These are phyloP conservation scores for Termitomyces sp. DNA, from an alignment of 768 basidiomycete species.

Conservation along the genomic window DNA sequence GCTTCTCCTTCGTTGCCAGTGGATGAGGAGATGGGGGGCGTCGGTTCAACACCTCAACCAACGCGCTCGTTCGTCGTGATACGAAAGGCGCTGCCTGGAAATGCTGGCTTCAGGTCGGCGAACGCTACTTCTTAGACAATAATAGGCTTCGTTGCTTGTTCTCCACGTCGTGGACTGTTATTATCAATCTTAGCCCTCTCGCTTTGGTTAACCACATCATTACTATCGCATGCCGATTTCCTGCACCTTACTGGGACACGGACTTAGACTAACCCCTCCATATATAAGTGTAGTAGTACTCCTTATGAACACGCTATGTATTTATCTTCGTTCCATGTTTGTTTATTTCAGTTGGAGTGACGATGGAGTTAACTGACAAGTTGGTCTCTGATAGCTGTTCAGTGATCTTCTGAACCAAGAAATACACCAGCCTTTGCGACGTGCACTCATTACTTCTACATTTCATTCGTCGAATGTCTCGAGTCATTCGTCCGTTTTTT, in stretches of 20 bases:
- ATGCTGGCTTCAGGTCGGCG: constrained; percentile 5
- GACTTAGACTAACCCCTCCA: constrained; percentile 6
- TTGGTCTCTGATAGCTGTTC: too few species aligned
- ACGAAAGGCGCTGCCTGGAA: constrained; percentile 42
- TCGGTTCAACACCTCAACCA: constrained; percentile 27
- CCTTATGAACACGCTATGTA: constrained; percentile 1
- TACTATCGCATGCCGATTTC: not conserved
- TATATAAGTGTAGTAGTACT: constrained; percentile 9
- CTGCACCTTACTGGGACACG: constrained; percentile 5
- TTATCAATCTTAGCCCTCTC: not conserved
- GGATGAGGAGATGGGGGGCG: constrained; percentile 31
- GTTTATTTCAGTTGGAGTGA: not conserved
- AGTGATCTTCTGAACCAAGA: not conserved
- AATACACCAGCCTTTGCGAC: not conserved
- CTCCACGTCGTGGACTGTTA: not conserved
- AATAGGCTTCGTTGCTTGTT: not conserved
- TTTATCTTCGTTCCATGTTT: not conserved
- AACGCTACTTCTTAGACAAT: constrained; percentile 14
- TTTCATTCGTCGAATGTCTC: not conserved
- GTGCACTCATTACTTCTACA: not conserved
- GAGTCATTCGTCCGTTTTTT: not conserved
- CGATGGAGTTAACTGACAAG: not conserved
- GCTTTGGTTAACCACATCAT: not conserved
- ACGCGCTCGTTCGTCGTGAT: constrained; percentile 67
- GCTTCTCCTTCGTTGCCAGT: constrained; percentile 18